These are phyloP conservation scores for Alternaria tenuissima DNA, from an alignment of 2,329 filamentous ascomycete genomes.

Conservation along the genomic window DNA sequence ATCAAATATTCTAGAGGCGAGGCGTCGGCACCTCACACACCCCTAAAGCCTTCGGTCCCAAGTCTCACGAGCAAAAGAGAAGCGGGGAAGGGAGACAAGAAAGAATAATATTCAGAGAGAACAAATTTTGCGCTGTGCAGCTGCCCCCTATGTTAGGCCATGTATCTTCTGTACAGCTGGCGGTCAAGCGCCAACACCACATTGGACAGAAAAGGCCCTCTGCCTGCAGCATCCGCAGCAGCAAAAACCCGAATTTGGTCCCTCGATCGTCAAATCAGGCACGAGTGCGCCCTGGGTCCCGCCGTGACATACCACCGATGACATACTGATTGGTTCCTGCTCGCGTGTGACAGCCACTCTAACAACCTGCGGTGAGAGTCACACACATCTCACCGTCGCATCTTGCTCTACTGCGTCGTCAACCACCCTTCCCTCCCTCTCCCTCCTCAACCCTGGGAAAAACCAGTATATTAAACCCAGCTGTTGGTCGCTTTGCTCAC, in stretches of 20 bases:
- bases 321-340: slow-evolving; percentile 28
- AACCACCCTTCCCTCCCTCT: slow-evolving; percentile 1
- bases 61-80: slow-evolving; percentile 27
- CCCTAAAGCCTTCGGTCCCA: slow-evolving; percentile 18
- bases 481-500: not conserved
- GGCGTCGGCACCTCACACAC: slow-evolving; percentile 19
- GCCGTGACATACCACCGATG: slow-evolving; percentile 24
- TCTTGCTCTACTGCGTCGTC: not conserved
- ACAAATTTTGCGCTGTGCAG: slow-evolving; percentile 22
- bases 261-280: slow-evolving; percentile 29
- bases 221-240: slow-evolving; percentile 33
- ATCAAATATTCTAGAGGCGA: slow-evolving; percentile 12
- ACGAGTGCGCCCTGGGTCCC: slow-evolving; percentile 19
- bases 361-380: slow-evolving; percentile 39
- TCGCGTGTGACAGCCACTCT: slow-evolving; percentile 30
- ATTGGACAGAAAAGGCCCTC: slow-evolving; percentile 15
- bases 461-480: not conserved
- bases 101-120: slow-evolving; percentile 19
- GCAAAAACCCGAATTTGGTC: slow-evolving; percentile 24
- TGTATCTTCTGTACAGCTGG: slow-evolving; percentile 27
- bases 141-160: slow-evolving; percentile 21
- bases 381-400: slow-evolving; percentile 26
- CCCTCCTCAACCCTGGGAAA: not conserved
- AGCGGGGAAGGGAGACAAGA: not conserved
- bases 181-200: slow-evolving; percentile 34